Percentiles rank a stretch among this genome's conserved stretches.
These are phyloP conservation scores for Colletotrichum echinochloae DNA, from an alignment of 2,329 filamentous ascomycete species.

Conservation along the genomic window DNA sequence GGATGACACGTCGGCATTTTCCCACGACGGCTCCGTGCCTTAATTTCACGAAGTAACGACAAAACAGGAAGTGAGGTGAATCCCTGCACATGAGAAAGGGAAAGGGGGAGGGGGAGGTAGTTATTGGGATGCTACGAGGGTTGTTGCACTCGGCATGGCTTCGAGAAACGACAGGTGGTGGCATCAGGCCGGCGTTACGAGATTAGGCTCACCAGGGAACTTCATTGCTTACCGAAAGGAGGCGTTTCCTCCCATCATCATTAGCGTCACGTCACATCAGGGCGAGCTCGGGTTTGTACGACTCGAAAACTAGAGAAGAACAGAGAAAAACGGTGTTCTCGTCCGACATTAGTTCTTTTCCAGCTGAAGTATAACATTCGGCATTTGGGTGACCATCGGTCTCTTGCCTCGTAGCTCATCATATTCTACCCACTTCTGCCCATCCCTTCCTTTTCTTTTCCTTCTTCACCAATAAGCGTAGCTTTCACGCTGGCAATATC, in stretches of 20 bases:
- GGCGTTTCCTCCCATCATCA: conserved; percentile 22
- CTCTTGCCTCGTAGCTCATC: conserved; percentile 34
- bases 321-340: conserved; percentile 25
- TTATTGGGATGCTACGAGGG: not conserved
- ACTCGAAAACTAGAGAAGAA: conserved; percentile 23
- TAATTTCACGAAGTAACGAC: conserved; percentile 33
- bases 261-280: conserved; percentile 23
- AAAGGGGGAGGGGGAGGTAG: not conserved
- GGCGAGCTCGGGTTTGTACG: conserved; percentile 7
- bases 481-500: not conserved
- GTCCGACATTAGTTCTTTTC: conserved; percentile 21
- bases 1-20: not conserved
- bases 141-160: conserved; percentile 12
- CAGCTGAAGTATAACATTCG: not conserved
- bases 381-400: not conserved
- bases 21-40: not conserved
- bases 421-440: conserved; percentile 18
- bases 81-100: not conserved
- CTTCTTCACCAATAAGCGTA: not conserved
- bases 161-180: conserved; percentile 14
- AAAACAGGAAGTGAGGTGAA: conserved; percentile 2
- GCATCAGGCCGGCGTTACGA: conserved; percentile 39
- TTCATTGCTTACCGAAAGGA: conserved; percentile 15
- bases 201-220: conserved; percentile 28
- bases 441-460: not conserved